Percentiles rank a stretch among this genome's conserved stretches.
Conservation (phyloP, 805 yeast genomes). For the Ogataea salicorniae region DNA sequence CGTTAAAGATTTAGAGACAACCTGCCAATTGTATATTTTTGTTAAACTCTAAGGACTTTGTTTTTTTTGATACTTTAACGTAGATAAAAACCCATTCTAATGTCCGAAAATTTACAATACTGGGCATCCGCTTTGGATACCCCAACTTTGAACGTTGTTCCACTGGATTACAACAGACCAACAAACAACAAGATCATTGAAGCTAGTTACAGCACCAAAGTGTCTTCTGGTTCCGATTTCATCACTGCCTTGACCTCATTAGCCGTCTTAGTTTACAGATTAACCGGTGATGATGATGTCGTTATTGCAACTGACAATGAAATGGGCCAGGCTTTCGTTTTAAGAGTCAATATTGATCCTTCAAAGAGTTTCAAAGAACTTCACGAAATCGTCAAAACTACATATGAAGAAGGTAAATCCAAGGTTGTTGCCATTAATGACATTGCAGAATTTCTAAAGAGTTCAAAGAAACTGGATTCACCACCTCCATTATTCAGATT, state of each 20-base stretch:
- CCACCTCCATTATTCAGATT: constrained; percentile 61
- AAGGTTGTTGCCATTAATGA: constrained; percentile 48
- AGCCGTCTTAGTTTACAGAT: constrained; percentile 65
- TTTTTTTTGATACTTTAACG: background rate
- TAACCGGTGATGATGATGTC: constrained; percentile 93
- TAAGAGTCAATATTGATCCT: constrained; percentile 59
- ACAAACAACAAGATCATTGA: constrained; percentile 62
- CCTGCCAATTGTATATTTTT: too few relatives aligned
- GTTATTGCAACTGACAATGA: constrained; percentile 67
- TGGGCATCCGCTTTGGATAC: constrained; percentile 68
- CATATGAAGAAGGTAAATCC: constrained; percentile 31
- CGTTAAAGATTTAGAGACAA: too few relatives aligned
- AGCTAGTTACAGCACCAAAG: constrained; percentile 40
- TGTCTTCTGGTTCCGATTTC: constrained; percentile 32
- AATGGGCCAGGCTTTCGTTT: constrained; percentile 45
- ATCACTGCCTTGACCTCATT: constrained; percentile 57
- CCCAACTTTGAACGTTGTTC: constrained; percentile 83
- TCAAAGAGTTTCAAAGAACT: constrained; percentile 50
- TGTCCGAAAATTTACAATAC: constrained; percentile 31
- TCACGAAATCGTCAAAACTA: constrained; percentile 37
- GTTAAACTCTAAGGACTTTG: too few relatives aligned
- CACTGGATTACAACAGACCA: constrained; percentile 83
- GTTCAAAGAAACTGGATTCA: constrained; percentile 44
- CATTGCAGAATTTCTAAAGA: constrained; percentile 48
- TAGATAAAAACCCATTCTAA: background rate